These are phyloP conservation scores for Candolleomyces eurysporus DNA, from an alignment of 768 basidiomycete species.

Conservation along the genomic window DNA sequence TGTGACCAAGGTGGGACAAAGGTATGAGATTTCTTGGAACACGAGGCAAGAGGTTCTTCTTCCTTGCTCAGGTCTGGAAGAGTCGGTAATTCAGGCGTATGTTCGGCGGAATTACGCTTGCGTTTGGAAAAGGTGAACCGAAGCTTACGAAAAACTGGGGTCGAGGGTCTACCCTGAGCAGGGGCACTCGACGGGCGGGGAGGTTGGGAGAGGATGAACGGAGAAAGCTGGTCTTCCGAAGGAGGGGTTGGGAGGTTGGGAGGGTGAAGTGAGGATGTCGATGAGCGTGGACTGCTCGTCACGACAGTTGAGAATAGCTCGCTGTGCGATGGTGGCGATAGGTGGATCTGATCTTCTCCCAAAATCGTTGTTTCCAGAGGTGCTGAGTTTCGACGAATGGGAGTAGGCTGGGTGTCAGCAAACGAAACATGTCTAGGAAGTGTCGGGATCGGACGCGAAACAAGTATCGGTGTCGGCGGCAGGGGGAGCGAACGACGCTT, in stretches of 20 bases:
- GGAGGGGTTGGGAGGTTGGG: constrained; percentile 5
- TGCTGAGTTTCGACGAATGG: constrained; percentile 1
- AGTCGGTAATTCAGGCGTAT: constrained; percentile 12
- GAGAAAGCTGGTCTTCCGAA: not conserved
- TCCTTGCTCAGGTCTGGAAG: constrained; percentile 18
- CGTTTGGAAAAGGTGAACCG: constrained; percentile 20
- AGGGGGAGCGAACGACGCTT: not conserved
- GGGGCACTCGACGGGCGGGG: not conserved
- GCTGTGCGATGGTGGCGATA: not conserved
- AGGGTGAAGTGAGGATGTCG: constrained; percentile 14
- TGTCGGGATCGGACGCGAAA: not conserved
- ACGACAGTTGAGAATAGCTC: not conserved
- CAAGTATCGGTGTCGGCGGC: not conserved
- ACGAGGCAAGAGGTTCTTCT: constrained; percentile 1
- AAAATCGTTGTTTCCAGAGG: not conserved
- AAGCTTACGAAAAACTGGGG: constrained; percentile 23
- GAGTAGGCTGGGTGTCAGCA: constrained; percentile 6
- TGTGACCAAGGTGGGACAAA: not conserved
- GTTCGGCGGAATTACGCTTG: constrained; percentile 14
- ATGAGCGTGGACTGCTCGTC: constrained; percentile 2
- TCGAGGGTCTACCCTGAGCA: not conserved
- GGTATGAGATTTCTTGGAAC: not conserved
- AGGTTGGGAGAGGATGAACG: constrained; percentile 14
- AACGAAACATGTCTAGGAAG: not conserved
- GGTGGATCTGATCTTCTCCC: not conserved